phyloP scores from a whole-genome alignment of 2,329 filamentous ascomycete species.

The Fusarium sp. region DNA sequence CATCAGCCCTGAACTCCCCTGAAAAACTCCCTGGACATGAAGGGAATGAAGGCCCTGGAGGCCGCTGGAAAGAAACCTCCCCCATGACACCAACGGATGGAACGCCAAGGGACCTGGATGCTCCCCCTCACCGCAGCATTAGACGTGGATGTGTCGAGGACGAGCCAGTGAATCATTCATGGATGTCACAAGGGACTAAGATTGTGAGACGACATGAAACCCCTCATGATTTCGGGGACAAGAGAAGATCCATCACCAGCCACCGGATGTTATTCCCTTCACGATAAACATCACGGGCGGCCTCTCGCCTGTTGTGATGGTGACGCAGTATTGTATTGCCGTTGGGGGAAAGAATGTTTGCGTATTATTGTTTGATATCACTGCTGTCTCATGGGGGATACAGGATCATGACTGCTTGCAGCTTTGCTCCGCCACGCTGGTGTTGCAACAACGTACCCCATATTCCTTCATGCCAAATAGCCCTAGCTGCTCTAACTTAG shows the following conservation, averaged over 20 bases:
- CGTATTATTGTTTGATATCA: neutral
- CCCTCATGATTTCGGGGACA: neutral
- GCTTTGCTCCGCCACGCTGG: conserved; percentile 17
- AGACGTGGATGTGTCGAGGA: conserved; percentile 12
- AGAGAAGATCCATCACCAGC: neutral
- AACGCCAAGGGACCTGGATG: conserved; percentile 31
- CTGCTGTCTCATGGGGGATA: neutral
- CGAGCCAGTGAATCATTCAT: conserved; percentile 22
- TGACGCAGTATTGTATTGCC: neutral
- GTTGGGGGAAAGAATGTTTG: neutral
- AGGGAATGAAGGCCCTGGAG: conserved; percentile 16
- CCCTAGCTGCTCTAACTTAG: neutral
- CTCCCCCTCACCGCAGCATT: conserved; percentile 34
- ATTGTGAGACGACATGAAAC: conserved; percentile 28
- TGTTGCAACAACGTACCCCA: neutral
- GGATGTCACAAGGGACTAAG: conserved; percentile 17
- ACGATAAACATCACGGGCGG: conserved; percentile 13
- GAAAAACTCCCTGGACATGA: conserved; percentile 4
- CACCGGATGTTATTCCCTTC: neutral
- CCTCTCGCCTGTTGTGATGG: conserved; percentile 15
- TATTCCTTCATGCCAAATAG: neutral
- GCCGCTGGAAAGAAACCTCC: conserved; percentile 14
- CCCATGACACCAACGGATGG: neutral
- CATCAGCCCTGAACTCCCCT: conserved; percentile 23
- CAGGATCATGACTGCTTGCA: conserved; percentile 17